Percentiles rank a stretch among this genome's conserved stretches.
Evolutionary conservation across 768 basidiomycete species (phyloP).

Genomic region (Candolleomyces aberdarensis): DNA sequence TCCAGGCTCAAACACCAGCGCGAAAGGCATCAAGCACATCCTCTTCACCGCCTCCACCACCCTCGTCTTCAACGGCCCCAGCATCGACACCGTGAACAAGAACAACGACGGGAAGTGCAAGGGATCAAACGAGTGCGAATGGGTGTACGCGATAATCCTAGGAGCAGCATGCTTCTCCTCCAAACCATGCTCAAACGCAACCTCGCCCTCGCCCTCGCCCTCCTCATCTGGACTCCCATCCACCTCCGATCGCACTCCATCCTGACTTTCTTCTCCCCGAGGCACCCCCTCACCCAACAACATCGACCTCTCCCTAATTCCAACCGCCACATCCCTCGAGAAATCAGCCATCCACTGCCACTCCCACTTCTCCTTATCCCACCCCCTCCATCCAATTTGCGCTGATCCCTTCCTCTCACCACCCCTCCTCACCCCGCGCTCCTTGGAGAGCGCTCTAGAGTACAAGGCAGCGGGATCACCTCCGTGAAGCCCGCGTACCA

Average conservation of each 20-base stretch:
- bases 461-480: neutral
- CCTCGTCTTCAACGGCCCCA: conserved; percentile 38
- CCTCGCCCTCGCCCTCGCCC: neutral
- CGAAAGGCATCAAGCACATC: neutral
- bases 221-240: neutral
- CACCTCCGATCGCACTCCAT: neutral
- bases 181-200: neutral
- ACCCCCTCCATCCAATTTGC: conserved; percentile 21
- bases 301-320: conserved; percentile 33
- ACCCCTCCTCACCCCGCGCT: conserved; percentile 56
- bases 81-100: conserved; percentile 56
- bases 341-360: conserved; percentile 58
- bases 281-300: neutral
- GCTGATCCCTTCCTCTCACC: conserved; percentile 9
- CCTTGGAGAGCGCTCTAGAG: conserved; percentile 48
- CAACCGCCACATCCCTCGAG: conserved; percentile 58
- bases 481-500: conserved; percentile 22
- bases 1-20: neutral
- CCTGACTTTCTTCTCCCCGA: too few relatives aligned
- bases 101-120: conserved; percentile 64
- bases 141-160: conserved; percentile 1
- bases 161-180: neutral
- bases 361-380: conserved; percentile 68
- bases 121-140: conserved; percentile 47
- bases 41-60: conserved; percentile 1